Base-by-base conservation (phyloP, 768 basidiomycete species). In the Tulasnella sp. region DNA sequence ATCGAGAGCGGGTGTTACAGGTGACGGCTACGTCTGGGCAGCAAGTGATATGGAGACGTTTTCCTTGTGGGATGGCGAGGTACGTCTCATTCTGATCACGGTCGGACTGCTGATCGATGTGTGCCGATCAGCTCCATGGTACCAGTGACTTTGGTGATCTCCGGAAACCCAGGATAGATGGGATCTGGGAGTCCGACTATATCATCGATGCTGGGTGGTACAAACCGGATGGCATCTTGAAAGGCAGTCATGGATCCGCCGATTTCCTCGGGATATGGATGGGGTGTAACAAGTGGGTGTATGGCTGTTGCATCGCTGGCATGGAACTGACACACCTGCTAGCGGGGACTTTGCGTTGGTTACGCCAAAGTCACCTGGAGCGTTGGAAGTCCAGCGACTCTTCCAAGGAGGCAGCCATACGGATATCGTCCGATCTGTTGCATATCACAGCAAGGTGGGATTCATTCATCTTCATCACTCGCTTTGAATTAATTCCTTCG, bases 1-100 rank as follows among this genome's bases (percentile, higher is more conserved):
- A 59, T 82, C 84, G 0, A 84, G 86, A 65, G 80, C 78, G 6
- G 89, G 82, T 1, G 86, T 82, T 83, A 75, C 34, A 53, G 49
- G 45, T 21, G 19, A 31, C 32, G 32, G 55, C 34, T 65, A 60
- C 25, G 64, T 91, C 6, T 96, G 91, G 90, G 84, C 83, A 21
- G 77, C 80, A 9, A 92, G 88, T 62, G 93, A 96, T 70, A 96
- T 96, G 92, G 91, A 97, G 68, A 90, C 86, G 0, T 85, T 93
- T 62, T 84, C 85, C 56, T 75, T 79, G 12, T 97, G 91, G 93
- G 78, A 82, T 25, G 69, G 69, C 45, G 84, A 89, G 69, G 86
- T 83, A 59, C 29, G 67, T 29, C 19, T 40, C 19, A 11, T 7
- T 32, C 23, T 37, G 17, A 36, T 29, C 12, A 39, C 32, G 12